These are phyloP conservation scores for Neurospora discreta DNA, from an alignment of 495 filamentous ascomycete genomes.

Conservation along the genomic window DNA sequence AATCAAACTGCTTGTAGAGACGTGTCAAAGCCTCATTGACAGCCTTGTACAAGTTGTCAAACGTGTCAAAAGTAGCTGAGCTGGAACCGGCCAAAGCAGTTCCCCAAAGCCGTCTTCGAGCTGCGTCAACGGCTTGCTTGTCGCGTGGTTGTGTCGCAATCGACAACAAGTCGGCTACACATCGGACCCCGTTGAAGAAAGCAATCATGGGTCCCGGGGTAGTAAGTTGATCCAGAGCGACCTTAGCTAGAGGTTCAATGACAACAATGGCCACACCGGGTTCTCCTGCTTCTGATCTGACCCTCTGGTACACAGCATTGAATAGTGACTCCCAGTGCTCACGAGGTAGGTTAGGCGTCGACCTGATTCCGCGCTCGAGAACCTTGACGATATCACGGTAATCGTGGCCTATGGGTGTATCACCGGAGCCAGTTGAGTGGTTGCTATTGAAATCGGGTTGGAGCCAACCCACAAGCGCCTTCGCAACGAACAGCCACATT, in stretches of 20 bases:
- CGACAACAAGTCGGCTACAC: conserved; percentile 23
- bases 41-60: conserved; percentile 49
- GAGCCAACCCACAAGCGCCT: conserved; percentile 17
- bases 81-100: conserved; percentile 31
- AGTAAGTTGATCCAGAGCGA: conserved; percentile 22
- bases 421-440: conserved; percentile 20
- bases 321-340: conserved; percentile 53
- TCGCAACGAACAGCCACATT: conserved; percentile 31
- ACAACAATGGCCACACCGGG: conserved; percentile 47
- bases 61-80: conserved; percentile 43
- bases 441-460: conserved; percentile 23
- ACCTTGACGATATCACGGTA: conserved; percentile 61
- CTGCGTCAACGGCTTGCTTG: conserved; percentile 46
- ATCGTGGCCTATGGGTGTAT: conserved; percentile 38
- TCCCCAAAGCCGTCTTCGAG: conserved; percentile 49
- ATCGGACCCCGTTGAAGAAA: conserved; percentile 18
- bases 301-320: conserved; percentile 42
- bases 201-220: neutral
- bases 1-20: conserved; percentile 29
- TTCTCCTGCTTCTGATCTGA: conserved; percentile 56
- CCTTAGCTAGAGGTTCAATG: conserved; percentile 60
- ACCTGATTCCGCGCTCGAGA: conserved; percentile 50
- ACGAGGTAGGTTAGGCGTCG: conserved; percentile 30
- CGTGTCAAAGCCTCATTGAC: conserved; percentile 31
- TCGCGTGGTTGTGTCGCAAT: conserved; percentile 37